These are phyloP conservation scores for Candida glucosophila DNA, from an alignment of 1,139 yeast genomes.

Conservation along the genomic window DNA sequence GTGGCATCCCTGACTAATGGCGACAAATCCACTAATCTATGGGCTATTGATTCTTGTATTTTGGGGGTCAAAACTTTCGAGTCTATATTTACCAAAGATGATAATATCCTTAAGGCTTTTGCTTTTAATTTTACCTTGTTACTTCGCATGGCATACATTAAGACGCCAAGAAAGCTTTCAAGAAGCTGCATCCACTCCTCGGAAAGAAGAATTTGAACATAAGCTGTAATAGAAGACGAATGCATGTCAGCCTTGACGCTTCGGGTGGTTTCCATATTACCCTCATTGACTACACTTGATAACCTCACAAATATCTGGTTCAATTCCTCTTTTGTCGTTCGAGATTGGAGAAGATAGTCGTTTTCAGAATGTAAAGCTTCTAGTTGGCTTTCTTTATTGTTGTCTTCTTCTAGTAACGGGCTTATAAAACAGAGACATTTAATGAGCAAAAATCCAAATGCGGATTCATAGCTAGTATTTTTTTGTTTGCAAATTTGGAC, in stretches of 20 bases:
- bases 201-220: background rate
- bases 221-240: background rate
- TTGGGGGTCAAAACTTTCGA: conserved; percentile 40
- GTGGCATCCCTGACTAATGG: conserved; percentile 73
- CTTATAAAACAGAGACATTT: conserved; percentile 6
- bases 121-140: conserved; percentile 54
- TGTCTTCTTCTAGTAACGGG: conserved; percentile 1
- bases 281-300: conserved; percentile 6
- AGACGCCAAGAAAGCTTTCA: conserved; percentile 44
- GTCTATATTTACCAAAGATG: conserved; percentile 39
- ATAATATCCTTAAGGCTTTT: conserved; percentile 53
- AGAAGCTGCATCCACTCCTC: conserved; percentile 33
- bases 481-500: conserved; percentile 8
- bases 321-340: conserved; percentile 1
- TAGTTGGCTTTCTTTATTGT: conserved; percentile 5
- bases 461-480: conserved; percentile 4
- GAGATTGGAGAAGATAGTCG: conserved; percentile 2
- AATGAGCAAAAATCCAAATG: conserved; percentile 8
- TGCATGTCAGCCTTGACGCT: background rate
- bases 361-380: conserved; percentile 7
- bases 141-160: conserved; percentile 42
- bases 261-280: conserved; percentile 1
- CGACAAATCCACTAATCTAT: conserved; percentile 48
- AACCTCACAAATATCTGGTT: conserved; percentile 3
- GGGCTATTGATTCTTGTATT: conserved; percentile 45